A percentile compares a stretch with the other conserved stretches of the same genome.
Conservation (phyloP, 169 alveolate species). For the Cryptosporidium canis region DNA sequence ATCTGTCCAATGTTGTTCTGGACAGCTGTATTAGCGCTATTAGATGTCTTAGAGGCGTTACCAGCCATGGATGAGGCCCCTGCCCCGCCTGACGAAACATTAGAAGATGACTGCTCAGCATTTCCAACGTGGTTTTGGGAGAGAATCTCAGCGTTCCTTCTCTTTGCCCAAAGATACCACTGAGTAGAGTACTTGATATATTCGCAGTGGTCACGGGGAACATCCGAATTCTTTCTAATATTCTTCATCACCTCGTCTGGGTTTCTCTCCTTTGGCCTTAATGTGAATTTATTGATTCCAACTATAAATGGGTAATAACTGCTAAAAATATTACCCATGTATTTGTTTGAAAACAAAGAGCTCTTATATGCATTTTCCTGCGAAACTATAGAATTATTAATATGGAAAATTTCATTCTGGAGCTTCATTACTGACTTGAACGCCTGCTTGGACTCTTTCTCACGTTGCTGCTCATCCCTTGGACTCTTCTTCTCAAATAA, state of each 20-base stretch:
- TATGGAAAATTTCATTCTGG: slow-evolving; percentile 12
- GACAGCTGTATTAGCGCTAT: not conserved
- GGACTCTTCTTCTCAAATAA: slow-evolving; percentile 15
- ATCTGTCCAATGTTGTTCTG: not conserved
- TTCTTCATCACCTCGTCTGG: slow-evolving; percentile 4
- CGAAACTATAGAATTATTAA: not conserved
- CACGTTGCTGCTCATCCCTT: slow-evolving; percentile 18
- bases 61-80: not conserved
- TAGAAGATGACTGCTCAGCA: not conserved
- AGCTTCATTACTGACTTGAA: slow-evolving; percentile 25
- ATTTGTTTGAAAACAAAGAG: slow-evolving; percentile 24
- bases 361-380: slow-evolving; percentile 46
- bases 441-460: slow-evolving; percentile 9
- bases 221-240: not conserved
- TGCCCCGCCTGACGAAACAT: not conserved
- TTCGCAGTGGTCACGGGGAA: not conserved
- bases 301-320: slow-evolving; percentile 51
- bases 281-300: slow-evolving; percentile 46
- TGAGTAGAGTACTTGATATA: slow-evolving; percentile 34
- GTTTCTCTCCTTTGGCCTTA: not conserved
- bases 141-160: slow-evolving; percentile 47
- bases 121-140: slow-evolving; percentile 1
- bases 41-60: not conserved
- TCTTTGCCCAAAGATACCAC: slow-evolving; percentile 53
- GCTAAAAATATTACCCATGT: slow-evolving; percentile 37